Percentiles rank a stretch among this genome's conserved stretches.
phyloP scores from a whole-genome alignment of 2,329 filamentous ascomycete genomes.

The Cladosporium sp. region DNA sequence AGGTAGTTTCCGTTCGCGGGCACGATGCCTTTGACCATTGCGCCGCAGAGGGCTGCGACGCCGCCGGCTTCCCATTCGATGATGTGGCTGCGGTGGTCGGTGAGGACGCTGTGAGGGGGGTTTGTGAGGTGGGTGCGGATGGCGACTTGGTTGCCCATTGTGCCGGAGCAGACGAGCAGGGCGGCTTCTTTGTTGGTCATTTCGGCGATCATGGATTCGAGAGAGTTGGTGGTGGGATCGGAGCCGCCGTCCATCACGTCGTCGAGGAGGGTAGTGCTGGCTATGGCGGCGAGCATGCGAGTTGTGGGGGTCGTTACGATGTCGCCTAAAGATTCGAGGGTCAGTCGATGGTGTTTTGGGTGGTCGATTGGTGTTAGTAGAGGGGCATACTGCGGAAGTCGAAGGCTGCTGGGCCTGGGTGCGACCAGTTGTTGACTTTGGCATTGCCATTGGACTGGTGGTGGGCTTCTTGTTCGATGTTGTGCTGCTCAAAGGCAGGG shows the following conservation, averaged over 20 bases:
- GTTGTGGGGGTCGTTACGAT: constrained; percentile 71
- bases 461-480: constrained; percentile 22
- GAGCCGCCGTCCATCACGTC: constrained; percentile 77
- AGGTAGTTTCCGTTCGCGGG: constrained; percentile 69
- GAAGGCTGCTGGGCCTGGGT: constrained; percentile 52
- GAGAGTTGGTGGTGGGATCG: constrained; percentile 69
- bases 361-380: neutral
- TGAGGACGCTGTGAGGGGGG: constrained; percentile 76
- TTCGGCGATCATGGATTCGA: constrained; percentile 70
- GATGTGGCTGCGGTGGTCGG: constrained; percentile 76
- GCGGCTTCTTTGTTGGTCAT: constrained; percentile 72
- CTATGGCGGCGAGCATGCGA: constrained; percentile 77
- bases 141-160: constrained; percentile 89
- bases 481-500: constrained; percentile 10
- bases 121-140: constrained; percentile 72
- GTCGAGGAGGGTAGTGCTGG: constrained; percentile 70
- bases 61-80: constrained; percentile 66
- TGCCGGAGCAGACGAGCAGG: constrained; percentile 81
- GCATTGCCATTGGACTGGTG: constrained; percentile 23
- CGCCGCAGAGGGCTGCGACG: constrained; percentile 66
- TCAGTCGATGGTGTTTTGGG: too few relatives aligned
- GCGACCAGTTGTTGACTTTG: constrained; percentile 33
- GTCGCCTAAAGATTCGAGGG: constrained; percentile 40
- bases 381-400: constrained; percentile 47
- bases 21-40: constrained; percentile 61